Percentiles rank a stretch among this genome's conserved stretches.
Conservation (phyloP, 768 basidiomycete genomes). For the Boletus patriciae region DNA sequence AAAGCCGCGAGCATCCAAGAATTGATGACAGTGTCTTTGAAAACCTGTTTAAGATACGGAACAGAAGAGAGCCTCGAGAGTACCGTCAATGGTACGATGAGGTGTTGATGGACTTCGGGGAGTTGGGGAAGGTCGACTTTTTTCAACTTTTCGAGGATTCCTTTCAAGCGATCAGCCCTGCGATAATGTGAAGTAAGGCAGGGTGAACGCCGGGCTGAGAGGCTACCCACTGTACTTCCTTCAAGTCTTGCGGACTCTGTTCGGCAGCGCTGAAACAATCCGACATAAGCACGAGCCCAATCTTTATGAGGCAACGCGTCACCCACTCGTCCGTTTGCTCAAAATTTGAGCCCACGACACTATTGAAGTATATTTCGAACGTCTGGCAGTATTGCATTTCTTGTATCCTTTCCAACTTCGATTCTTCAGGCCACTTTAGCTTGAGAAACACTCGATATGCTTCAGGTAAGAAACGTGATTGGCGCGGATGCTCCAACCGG, state of each 20-base stretch:
- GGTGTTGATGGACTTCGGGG: background rate
- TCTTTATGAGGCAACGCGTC: background rate
- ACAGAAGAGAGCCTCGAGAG: background rate
- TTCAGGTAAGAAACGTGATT: slow-evolving; percentile 1
- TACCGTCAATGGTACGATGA: slow-evolving; percentile 1
- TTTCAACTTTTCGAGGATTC: background rate
- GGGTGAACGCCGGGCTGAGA: background rate
- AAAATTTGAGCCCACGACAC: background rate
- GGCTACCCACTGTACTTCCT: background rate
- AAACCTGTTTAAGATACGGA: background rate
- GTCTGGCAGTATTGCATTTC: slow-evolving; percentile 1
- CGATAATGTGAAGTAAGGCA: background rate
- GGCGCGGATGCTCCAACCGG: background rate
- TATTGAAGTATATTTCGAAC: slow-evolving; percentile 5
- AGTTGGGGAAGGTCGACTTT: background rate
- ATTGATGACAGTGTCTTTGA: background rate
- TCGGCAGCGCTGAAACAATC: background rate
- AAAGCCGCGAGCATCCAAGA: background rate
- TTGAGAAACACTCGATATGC: background rate
- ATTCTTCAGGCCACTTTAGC: background rate
- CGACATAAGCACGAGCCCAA: background rate
- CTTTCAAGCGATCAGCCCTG: background rate
- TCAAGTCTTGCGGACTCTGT: background rate
- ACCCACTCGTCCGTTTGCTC: background rate
- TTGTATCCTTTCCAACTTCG: background rate